A percentile compares a stretch with the other conserved stretches of the same genome.
phyloP scores from a whole-genome alignment of 768 basidiomycete species.

The Botryobasidium botryosum region DNA sequence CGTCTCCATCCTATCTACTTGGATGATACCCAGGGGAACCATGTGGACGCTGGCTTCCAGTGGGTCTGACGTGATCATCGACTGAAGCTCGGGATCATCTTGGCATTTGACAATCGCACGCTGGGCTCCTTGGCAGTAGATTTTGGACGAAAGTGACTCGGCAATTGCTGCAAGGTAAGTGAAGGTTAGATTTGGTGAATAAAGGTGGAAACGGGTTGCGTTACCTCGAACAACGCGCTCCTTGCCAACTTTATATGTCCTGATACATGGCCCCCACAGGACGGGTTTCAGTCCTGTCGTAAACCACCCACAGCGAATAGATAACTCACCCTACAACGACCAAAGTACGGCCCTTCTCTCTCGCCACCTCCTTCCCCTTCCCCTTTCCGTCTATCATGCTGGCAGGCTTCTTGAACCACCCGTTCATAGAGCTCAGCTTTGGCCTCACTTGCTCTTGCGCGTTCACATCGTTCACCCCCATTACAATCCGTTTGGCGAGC shows the following conservation, averaged over 20 bases:
- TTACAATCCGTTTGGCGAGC: constrained; percentile 42
- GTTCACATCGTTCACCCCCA: constrained; percentile 14
- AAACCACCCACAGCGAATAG: neutral
- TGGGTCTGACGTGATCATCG: constrained; percentile 62
- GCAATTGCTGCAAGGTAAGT: constrained; percentile 57
- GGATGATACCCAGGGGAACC: constrained; percentile 58
- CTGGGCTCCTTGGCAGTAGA: constrained; percentile 83
- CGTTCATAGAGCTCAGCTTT: constrained; percentile 20
- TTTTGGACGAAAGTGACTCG: constrained; percentile 55
- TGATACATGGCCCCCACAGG: too few species aligned
- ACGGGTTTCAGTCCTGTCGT: too few species aligned
- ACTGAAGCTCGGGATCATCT: constrained; percentile 64
- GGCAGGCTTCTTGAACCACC: constrained; percentile 21
- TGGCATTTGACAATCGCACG: constrained; percentile 68
- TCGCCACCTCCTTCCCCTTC: constrained; percentile 15
- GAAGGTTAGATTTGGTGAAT: constrained; percentile 4
- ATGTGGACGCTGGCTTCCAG: constrained; percentile 67
- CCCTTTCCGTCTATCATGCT: constrained; percentile 5
- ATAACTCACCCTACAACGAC: constrained; percentile 53
- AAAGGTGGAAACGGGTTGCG: neutral
- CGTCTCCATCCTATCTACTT: constrained; percentile 53
- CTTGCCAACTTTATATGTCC: constrained; percentile 95
- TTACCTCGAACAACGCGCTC: constrained; percentile 92
- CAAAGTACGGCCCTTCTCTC: constrained; percentile 23
- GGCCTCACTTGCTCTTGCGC: constrained; percentile 15